phyloP scores from a whole-genome alignment of 495 filamentous ascomycete genomes.

The Venustampulla echinocandica region DNA sequence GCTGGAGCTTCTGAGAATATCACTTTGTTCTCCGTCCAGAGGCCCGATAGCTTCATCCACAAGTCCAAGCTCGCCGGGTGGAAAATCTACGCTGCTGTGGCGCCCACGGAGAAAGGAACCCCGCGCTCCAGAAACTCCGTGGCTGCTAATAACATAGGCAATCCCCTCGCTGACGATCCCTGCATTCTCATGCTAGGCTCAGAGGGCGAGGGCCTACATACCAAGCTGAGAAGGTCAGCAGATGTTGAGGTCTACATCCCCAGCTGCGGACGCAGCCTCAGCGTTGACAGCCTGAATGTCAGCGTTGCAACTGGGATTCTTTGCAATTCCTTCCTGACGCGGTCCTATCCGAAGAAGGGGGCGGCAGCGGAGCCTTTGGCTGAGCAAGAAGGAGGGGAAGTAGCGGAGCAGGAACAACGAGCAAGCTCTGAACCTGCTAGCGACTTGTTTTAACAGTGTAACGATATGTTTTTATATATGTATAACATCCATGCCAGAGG shows the following conservation, averaged over 20 bases:
- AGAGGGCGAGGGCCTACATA: conserved; percentile 67
- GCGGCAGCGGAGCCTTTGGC: background rate
- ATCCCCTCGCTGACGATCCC: conserved; percentile 51
- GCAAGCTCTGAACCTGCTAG: too few relatives aligned
- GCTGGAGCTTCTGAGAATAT: conserved; percentile 77
- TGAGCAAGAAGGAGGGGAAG: background rate
- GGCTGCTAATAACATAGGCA: conserved; percentile 23
- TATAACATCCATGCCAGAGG: too few relatives aligned
- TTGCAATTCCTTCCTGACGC: conserved; percentile 51
- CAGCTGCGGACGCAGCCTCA: conserved; percentile 29
- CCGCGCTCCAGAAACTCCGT: background rate
- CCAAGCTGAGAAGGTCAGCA: conserved; percentile 51
- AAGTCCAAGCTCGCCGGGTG: conserved; percentile 63
- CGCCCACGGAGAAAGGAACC: conserved; percentile 29
- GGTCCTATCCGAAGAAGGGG: conserved; percentile 1
- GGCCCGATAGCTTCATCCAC: conserved; percentile 59
- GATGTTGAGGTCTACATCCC: conserved; percentile 49
- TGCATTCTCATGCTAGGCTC: conserved; percentile 74
- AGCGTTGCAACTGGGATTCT: conserved; percentile 74
- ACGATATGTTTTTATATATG: too few relatives aligned
- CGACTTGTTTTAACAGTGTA: too few relatives aligned
- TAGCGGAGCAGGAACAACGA: too few relatives aligned
- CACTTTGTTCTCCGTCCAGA: conserved; percentile 55
- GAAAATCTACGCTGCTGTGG: conserved; percentile 72
- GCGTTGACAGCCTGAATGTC: conserved; percentile 79